phyloP scores from a whole-genome alignment of 208 protist genomes.

The Crithidia brevicula region DNA sequence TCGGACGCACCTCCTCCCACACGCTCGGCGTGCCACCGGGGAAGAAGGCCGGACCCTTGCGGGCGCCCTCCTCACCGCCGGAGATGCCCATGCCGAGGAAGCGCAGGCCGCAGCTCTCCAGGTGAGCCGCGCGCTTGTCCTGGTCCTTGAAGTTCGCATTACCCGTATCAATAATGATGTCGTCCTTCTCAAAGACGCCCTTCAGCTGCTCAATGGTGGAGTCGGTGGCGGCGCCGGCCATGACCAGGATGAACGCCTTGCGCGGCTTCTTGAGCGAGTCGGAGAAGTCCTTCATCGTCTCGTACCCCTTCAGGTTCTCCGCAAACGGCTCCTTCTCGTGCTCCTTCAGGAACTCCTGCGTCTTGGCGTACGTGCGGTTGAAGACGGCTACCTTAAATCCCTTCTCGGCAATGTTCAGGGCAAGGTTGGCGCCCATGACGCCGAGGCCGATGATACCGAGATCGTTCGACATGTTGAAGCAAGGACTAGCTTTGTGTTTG shows the following conservation, averaged over 20 bases:
- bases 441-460: constrained; percentile 97
- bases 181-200: constrained; percentile 78
- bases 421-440: constrained; percentile 99
- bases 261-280: constrained; percentile 91
- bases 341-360: constrained; percentile 87
- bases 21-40: constrained; percentile 95
- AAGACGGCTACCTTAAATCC: constrained; percentile 95
- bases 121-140: constrained; percentile 81
- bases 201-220: constrained; percentile 93
- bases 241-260: constrained; percentile 96
- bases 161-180: constrained; percentile 97
- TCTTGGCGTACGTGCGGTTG: constrained; percentile 92
- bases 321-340: constrained; percentile 52
- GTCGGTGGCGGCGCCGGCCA: constrained; percentile 96
- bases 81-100: constrained; percentile 98
- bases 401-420: constrained; percentile 98
- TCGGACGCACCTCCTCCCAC: constrained; percentile 93
- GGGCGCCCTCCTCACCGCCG: constrained; percentile 99
- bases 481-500: too few relatives aligned
- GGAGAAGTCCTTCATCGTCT: constrained; percentile 80
- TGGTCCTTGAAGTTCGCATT: constrained; percentile 97
- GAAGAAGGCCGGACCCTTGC: constrained; percentile 98
- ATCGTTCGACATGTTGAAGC: constrained; percentile 80
- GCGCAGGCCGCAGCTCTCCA: constrained; percentile 87
- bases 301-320: constrained; percentile 72